Evolutionary conservation across 1,284 basidiomycete genomes (phyloP), one percentile per base, ranked within the genome.

Genomic region (Mycocalia duriaeana): DNA sequence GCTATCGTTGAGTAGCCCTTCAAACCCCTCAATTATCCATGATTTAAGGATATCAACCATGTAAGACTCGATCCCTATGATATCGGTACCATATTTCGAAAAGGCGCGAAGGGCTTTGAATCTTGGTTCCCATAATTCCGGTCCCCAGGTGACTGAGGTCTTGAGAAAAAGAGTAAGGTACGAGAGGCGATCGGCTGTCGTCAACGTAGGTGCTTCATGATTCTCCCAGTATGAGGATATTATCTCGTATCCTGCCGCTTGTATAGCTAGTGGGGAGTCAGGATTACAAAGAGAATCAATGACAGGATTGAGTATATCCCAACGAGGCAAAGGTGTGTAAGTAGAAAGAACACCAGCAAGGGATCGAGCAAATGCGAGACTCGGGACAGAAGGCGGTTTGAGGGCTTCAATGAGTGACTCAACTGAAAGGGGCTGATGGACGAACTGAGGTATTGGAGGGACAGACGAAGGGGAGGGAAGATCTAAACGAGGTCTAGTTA

Each of bases 171-270:
- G 65, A 6, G 81, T 75, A 43, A 86, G 77, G 51, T 79, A 83
- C 0, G 76, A 69, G 8, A 85, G 62, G 35, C 77, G 70, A 51
- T 86, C 83, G 3, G 78, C 71, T 1, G 77, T 81, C 1, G 65
- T 62, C 14, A 79, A 63, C 14, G 57, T 49, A 6, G 62, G 58
- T 4, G 72, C 67, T 44, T 79, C 76, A 25, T 67, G 67, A 54
- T 78, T 78, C 51, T 81, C 76, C 65, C 78, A 81, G 58, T 82
- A 89, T 0, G 82, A 72, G 11, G 81, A 68, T 42, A 89, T 69
- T 45, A 88, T 77, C 49, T 89, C 86, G 54, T 75, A 87, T 0
- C 86, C 86, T 1, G 79, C 75, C 7, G 74, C 75, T 57, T 85
- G 84, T 4, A 88, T 51, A 0, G 76, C 62, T 0, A 71, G 50